Evolutionary conservation across 2,329 filamentous ascomycete genomes (phyloP).

Genomic region (Ramularia endophylla): DNA sequence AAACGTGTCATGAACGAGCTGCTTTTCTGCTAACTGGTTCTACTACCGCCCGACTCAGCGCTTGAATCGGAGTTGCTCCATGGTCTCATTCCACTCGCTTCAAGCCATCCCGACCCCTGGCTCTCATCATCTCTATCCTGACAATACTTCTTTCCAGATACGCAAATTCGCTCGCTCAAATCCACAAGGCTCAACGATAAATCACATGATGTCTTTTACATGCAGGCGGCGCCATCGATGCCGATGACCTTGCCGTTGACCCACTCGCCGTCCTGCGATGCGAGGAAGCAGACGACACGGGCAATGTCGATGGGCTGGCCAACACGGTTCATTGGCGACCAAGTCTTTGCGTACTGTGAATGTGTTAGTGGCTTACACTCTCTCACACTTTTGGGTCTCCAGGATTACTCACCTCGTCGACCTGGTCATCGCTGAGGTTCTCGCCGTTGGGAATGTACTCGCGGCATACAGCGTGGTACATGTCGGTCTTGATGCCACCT

Average conservation of each 20-base stretch:
- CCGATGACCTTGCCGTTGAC: slow-evolving; percentile 51
- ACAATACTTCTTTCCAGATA: no score
- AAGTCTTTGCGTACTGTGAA: slow-evolving; percentile 53
- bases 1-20: no score
- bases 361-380: slow-evolving; percentile 11
- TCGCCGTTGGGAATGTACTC: slow-evolving; percentile 57
- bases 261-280: slow-evolving; percentile 53
- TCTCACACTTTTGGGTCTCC: background rate
- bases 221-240: slow-evolving; percentile 38
- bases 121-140: no score
- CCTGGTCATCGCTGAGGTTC: slow-evolving; percentile 51
- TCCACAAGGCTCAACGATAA: no score
- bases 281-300: slow-evolving; percentile 56
- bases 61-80: no score
- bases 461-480: slow-evolving; percentile 58
- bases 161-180: no score
- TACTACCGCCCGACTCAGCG: no score
- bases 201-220: slow-evolving; percentile 23
- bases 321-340: slow-evolving; percentile 60
- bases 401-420: slow-evolving; percentile 43
- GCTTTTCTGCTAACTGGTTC: no score
- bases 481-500: slow-evolving; percentile 51
- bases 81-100: no score
- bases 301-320: slow-evolving; percentile 64
- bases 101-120: no score